Conservation (phyloP, 2,329 filamentous ascomycete genomes). For the Pseudogymnoascus sp. region DNA sequence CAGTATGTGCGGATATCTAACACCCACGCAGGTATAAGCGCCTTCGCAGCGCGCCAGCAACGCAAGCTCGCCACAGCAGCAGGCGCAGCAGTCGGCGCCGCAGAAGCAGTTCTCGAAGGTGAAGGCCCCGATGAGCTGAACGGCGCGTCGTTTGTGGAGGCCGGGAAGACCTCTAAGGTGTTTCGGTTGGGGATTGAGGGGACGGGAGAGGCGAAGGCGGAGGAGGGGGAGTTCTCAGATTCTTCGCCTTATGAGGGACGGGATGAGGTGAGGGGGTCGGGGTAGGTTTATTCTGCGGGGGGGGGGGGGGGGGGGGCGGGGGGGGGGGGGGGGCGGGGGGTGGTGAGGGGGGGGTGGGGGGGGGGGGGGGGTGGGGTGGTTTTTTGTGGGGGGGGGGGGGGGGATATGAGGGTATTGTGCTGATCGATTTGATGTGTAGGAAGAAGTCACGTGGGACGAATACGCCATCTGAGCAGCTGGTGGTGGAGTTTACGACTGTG, state of each 20-base stretch:
- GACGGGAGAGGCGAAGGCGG: background rate
- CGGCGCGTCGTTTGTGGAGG: constrained; percentile 2
- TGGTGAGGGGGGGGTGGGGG: background rate
- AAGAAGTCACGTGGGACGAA: constrained; percentile 5
- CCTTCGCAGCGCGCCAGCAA: constrained; percentile 22
- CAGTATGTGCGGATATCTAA: constrained; percentile 13
- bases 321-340: background rate
- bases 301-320: background rate
- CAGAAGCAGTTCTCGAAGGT: constrained; percentile 33
- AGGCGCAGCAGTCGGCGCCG: background rate
- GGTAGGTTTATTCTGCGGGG: background rate
- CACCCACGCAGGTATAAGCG: constrained; percentile 22
- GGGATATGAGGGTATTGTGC: background rate
- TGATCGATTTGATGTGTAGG: background rate
- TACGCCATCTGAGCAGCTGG: background rate
- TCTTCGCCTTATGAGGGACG: constrained; percentile 2
- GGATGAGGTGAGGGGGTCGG: background rate
- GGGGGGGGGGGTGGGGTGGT: background rate
- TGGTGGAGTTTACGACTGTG: constrained; percentile 7
- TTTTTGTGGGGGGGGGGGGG: background rate
- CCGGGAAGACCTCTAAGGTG: background rate
- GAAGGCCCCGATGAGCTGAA: constrained; percentile 17
- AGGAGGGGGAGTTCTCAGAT: constrained; percentile 2
- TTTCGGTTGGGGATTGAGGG: background rate
- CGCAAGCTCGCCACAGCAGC: background rate